Evolutionary conservation across 805 yeast genomes (phyloP), one percentile per base, ranked within the genome.

Genomic region (Wickerhamomyces bisporus): DNA sequence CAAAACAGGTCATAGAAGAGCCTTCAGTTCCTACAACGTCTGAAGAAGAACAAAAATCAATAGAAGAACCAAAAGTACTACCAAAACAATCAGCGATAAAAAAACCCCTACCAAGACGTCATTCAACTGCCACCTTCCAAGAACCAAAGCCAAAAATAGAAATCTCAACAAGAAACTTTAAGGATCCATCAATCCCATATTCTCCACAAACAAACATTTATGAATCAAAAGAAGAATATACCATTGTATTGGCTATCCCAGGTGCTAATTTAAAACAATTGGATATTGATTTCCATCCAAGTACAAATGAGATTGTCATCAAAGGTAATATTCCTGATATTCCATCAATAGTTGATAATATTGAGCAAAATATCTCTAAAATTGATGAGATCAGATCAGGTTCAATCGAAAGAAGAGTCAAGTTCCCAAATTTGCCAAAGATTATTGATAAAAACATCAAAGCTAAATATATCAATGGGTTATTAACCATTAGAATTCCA

Each of bases 181-280:
- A 46, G 32, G 52, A 53, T 35, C 51, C 54, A 20, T 57, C 61
- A 15, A 42, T 70, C 32, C 79, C 80, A 44, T 75, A 74, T 43
- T 71, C 81, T 10, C 83, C 84, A 18, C 72, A 74, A 39, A 60
- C 77, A 3, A 79, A 77, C 45, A 70, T 77, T n/a, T 77, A 76
- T 46, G 79, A 77, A 42, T 60, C 65, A 35, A 63, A 64, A 1
- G 64, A 64, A 14, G 57, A 61, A 14, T 78, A 76, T 44, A 51
- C 65, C 13, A 67, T 76, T 11, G 71, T 71, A 1, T 53, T 77
- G 11, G 71, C 81, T 4, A 53, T 78, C 19, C 77, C 84, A n/a
- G 84, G 84, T 34, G 79, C 79, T 3, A 62, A 66, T 24, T 69
- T 74, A 17, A 66, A 68, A 29, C 66, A 72, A 14, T 68, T 78